Base-by-base conservation (phyloP, 352 stramenopile genomes). In the Aphanomyces euteiches region DNA sequence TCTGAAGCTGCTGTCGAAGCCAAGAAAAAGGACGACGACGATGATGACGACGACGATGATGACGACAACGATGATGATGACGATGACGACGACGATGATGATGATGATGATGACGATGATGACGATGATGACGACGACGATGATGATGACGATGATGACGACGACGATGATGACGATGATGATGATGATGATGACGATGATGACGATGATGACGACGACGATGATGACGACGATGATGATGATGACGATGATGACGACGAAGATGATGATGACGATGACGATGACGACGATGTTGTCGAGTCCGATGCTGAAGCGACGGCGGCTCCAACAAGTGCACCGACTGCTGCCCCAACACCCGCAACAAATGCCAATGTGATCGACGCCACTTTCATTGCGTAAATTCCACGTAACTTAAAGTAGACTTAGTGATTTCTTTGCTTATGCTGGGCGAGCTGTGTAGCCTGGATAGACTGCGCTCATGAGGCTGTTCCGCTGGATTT, bases 71-170 rank as follows among this genome's bases (percentile, higher is more conserved):
- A 61, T 3, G 54, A 61, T 3, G 54, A 61, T 17, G 54, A 61
- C 3, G 54, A 61, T 40, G 54, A 61, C 28, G 54, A 61, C 43
- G 54, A 61, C 54, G 54, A 61, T 43, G 54, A 61, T 43, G 54
- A 61, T 43, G 54, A 61, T 3, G 54, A 61, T 3, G 54, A 61
- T 17, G 54, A 61, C 3, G 54, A 61, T 3, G 54, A 61, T 17
- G 54, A 61, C 3, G 54, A 61, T 3, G 54, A 61, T 17, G 54
- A 61, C 5, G 54, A 61, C 3, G 54, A 61, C 43, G 54, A 61
- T 37, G 54, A 61, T 61, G 54, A 61, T 17, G 54, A 61, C 43
- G 54, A 61, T 43, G 54, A 61, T 40, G 54, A 61, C 28, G 54
- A 61, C 3, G 54, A 61, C 5, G 54, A 61, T 39, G 54, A 61